Evolutionary conservation across 2,329 filamentous ascomycete genomes (phyloP).

Genomic region (Penicillium sp.): DNA sequence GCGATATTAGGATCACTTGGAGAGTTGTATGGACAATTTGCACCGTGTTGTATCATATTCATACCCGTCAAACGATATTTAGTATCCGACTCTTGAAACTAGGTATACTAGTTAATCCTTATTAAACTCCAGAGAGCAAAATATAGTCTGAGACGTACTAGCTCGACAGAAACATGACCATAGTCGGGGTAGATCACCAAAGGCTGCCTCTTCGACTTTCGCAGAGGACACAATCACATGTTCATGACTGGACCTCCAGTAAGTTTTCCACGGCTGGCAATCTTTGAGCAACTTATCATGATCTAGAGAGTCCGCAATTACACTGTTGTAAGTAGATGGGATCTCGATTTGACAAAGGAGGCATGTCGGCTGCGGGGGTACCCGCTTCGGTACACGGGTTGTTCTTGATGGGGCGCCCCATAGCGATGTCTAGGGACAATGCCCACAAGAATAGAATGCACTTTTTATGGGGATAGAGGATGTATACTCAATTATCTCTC

Average conservation of each 20-base stretch:
- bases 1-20: constrained; percentile 4
- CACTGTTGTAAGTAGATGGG: background rate
- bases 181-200: constrained; percentile 3
- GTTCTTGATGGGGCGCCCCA: background rate
- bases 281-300: background rate
- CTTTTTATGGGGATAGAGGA: background rate
- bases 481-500: too few species aligned
- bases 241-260: background rate
- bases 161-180: constrained; percentile 13
- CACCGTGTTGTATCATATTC: background rate
- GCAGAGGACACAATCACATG: constrained; percentile 11
- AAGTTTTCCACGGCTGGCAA: background rate
- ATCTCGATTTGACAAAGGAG: constrained; percentile 5
- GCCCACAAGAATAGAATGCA: background rate
- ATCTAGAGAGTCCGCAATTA: background rate
- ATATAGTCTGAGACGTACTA: constrained; percentile 4
- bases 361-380: background rate
- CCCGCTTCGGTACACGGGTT: background rate
- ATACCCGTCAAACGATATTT: constrained; percentile 9
- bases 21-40: background rate
- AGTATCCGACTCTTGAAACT: constrained; percentile 6
- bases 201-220: constrained; percentile 2
- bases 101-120: background rate
- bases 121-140: background rate
- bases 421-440: background rate